Percentiles rank a stretch among this genome's conserved stretches.
Evolutionary conservation across 441 rosid species (phyloP).

Genomic region (Syzygium syzygioides): DNA sequence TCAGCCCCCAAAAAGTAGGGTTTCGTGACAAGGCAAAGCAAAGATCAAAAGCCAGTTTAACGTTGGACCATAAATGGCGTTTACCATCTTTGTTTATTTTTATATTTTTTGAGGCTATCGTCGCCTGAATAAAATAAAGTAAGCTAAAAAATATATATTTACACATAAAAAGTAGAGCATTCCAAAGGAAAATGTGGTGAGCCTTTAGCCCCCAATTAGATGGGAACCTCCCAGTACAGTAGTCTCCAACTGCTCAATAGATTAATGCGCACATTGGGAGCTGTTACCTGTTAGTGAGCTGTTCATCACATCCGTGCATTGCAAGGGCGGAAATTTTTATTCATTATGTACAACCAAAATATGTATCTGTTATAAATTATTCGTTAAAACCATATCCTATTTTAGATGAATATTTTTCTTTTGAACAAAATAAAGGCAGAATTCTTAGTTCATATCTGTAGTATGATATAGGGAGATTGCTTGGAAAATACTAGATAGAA

Average conservation of each 20-base stretch:
- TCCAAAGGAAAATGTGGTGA: background rate
- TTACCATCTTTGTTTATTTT: background rate
- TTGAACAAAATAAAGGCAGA: background rate
- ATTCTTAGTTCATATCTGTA: background rate
- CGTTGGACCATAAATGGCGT: background rate
- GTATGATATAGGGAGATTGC: background rate
- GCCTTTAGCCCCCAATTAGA: background rate
- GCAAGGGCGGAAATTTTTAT: background rate
- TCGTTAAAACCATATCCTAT: background rate
- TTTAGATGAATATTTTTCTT: background rate
- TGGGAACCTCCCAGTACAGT: background rate
- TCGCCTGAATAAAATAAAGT: background rate
- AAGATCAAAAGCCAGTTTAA: background rate
- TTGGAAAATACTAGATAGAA: background rate
- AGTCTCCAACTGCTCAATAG: background rate
- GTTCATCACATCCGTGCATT: background rate
- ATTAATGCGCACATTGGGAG: background rate
- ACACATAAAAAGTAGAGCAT: background rate
- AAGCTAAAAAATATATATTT: background rate
- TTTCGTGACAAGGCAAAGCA: background rate
- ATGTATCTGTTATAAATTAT: background rate
- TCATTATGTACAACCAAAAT: background rate
- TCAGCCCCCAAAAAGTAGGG: background rate
- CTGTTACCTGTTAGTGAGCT: background rate
- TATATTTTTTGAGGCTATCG: background rate